Evolutionary conservation across 1,139 yeast genomes (phyloP), one percentile per base, ranked within the genome.

Genomic region (Debaryomycetaceae sp.): DNA sequence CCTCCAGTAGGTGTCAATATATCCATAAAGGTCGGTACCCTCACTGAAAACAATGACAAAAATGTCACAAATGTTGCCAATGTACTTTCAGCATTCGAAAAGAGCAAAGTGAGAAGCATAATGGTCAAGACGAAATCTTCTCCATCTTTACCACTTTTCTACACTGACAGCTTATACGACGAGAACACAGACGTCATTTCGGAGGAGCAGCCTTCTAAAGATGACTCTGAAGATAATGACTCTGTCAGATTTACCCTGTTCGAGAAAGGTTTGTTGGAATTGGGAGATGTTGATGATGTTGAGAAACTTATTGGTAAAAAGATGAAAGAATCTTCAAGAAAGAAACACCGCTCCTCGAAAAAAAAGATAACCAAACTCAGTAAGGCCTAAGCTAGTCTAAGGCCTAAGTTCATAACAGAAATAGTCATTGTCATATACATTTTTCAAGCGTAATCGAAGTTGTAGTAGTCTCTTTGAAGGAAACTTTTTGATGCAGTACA

Each of bases 131-230:
- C 92, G 11, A 67, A 73, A 41, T 61, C 65, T 34, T 87, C 96
- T 17, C 96, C 97, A 19, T 78, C 92, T 16, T 70, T 92, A 55
- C 98, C 98, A 32, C 70, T 92, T 45, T 92, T 73, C 65, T 78
- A 83, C 55, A 70, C 84, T 36, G 83, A 83, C 30, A 73, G 71
- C 44, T 71, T 87, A 37, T 80, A 77, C 59, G 57, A 64, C 32
- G 66, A 64, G 13, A 56, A 55, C 13, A 51, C 47, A 14, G 70
- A 64, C 46, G 54, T 59, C 30, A 47, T 51, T 31, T 55, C 48
- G 36, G 63, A 61, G 31, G 49, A 57, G 18, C 46, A 48, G 14
- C 40, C 37, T 19, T 33, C 45, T 5, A 47, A 49, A 35, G 35
- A 44, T 29, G 36, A 40, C 6, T 41, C 41, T 24, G 39, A 33